Base-by-base conservation (phyloP, 805 yeast species). In the Candida morakotiae region DNA sequence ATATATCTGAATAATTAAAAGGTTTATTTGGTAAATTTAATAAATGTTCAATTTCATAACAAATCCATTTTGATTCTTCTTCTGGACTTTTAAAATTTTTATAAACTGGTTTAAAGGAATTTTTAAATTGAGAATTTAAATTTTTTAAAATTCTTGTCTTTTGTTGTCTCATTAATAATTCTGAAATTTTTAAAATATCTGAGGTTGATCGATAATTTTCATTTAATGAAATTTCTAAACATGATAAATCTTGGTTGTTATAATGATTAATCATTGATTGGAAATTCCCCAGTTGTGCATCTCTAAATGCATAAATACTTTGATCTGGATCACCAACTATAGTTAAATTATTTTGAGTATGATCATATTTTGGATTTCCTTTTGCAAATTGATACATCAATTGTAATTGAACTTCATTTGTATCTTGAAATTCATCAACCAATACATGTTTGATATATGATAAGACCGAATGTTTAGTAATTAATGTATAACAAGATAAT, bases 261-360 rank as follows among this genome's bases (percentile, higher is more conserved):
- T 75, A 72, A 40, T 64, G 52, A 0, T 46, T 37, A 28, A 61
- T 56, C 85, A 87, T 77, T 10, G 64, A 63, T 28, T 61, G 60
- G 48, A 89, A 86, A 49, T 85, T 88, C 13, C 67, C 62, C 1
- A 82, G 68, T 24, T 79, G 78, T 0, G 97, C 97, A 49, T 82
- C 79, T 42, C 98, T 67, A 48, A 91, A 91, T 0, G 83, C 87
- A 56, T 93, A 91, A 16, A 91, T 91, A 52, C 95, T 82, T 58
- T 91, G 98, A 57, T 93, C 96, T 0, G 96, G 96, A 53, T 91
- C 98, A 1, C 98, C 98, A 2, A 91, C 97, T 1, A 88, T 81
- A 0, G 97, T 86, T 7, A 91, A 72, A 40, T 81, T 81, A 42
- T 77, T 55, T 25, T 66, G 68, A 14, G 52, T 28, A 5, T 30